Evolutionary conservation across 192 early-diverging fungal genomes (phyloP), one percentile per base, ranked within the genome.

Genomic region (Mortierella antarctica): DNA sequence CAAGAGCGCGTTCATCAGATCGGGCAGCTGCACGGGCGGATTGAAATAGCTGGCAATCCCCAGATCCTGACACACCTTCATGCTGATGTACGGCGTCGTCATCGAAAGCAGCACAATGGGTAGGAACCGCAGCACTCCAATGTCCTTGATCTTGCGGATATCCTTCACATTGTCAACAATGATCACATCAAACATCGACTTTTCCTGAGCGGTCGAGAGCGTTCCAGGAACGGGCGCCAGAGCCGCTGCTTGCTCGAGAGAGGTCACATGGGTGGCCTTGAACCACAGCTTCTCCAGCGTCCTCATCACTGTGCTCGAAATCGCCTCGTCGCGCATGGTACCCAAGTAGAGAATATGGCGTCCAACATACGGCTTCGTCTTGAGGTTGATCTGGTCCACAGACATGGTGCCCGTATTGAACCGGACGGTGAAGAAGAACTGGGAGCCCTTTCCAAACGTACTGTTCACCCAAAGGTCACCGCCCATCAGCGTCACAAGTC

Each of bases 391-490:
- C 13, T 76, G 69, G 14, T 89, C 86, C 40, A 59, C 65, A 0
- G 57, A 73, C 54, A 74, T 82, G 42, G 68, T 72, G 11, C 72
- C 74, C 8, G 87, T 78, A 42, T 78, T 87, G 45, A 92, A 82
- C 50, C 87, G 86, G 52, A 91, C 78, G 3, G 92, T 94, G 62
- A 96, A 94, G 79, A 85, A 92, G 84, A 96, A 96, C 64, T 88
- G 88, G 0, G 93, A 93, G 40, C 95, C 93, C 45, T 86, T 77
- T n/a, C 91, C 92, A 62, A 88, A 89, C 31, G 86, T 85, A 67
- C 89, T 90, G 74, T 92, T 89, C 10, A 95, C 93, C 86, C 93
- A 91, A 57, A 96, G 90, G 66, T 89, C 80, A 31, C 95, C 95
- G 53, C 93, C 93, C 83, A 94, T 90, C 53, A 95, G 79, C 52